phyloP scores from a whole-genome alignment of 768 basidiomycete species.

The Boletus eberwhitei region DNA sequence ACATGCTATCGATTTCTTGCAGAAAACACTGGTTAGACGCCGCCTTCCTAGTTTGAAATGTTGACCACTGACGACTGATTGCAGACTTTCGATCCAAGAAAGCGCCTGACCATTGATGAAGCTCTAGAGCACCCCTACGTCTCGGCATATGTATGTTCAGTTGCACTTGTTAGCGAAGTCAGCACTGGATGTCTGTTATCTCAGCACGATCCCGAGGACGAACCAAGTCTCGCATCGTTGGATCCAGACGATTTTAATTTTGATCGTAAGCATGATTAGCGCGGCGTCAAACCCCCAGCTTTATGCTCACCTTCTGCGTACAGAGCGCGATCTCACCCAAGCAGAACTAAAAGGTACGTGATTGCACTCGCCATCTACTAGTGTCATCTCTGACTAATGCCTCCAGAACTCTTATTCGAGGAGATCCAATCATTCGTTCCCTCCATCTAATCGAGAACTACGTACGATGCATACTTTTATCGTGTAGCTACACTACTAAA shows the following conservation, averaged over 20 bases:
- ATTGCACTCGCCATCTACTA: background rate
- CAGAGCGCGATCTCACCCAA: conserved; percentile 66
- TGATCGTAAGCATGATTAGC: conserved; percentile 52
- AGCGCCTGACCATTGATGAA: conserved; percentile 77
- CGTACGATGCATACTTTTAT: background rate
- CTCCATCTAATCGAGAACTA: conserved; percentile 42
- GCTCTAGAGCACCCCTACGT: conserved; percentile 83
- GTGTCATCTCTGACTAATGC: conserved; percentile 6
- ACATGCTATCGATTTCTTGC: conserved; percentile 69
- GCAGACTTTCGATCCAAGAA: conserved; percentile 85
- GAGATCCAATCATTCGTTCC: conserved; percentile 79
- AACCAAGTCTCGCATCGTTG: conserved; percentile 77
- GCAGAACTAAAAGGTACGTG: conserved; percentile 61
- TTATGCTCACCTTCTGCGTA: conserved; percentile 6
- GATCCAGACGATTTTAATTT: conserved; percentile 89
- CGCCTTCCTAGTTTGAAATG: conserved; percentile 27
- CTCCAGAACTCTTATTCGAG: conserved; percentile 66
- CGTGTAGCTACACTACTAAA: background rate
- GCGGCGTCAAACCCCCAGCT: background rate
- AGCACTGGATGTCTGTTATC: conserved; percentile 1
- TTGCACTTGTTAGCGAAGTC: background rate
- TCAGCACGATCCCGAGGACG: conserved; percentile 86
- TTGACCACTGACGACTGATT: background rate
- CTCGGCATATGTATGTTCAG: conserved; percentile 58
- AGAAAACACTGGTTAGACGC: conserved; percentile 57